Evolutionary conservation across 2,329 filamentous ascomycete genomes (phyloP), one percentile per base, ranked within the genome.

Genomic region (Diaporthe sp.): DNA sequence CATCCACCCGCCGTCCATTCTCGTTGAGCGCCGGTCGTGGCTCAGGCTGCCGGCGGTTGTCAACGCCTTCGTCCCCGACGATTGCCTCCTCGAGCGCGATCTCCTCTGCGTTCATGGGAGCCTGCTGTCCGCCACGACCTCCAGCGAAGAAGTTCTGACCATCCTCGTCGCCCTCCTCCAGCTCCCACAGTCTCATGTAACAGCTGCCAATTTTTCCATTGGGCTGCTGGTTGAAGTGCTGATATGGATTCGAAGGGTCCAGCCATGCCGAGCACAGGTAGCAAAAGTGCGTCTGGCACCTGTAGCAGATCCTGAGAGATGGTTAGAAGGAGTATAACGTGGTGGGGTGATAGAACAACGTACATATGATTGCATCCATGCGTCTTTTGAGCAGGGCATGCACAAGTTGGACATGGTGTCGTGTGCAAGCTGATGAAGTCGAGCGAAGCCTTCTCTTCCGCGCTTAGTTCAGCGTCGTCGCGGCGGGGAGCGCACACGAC

Each of bases 321-420:
- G 28, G 38, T 75, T 8, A 74, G 71, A n/a, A 71, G 33, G 47
- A 17, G 58, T 35, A 25, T 17, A 8, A 4, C 3, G 15, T 25
- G 9, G 17, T 3, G 42, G 28, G 4, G 10, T 28, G 25, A 1
- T 40, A 15, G 4, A 15, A 25, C 64, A 19, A 60, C 74, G 17
- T 72, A 68, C 95, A 98, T 98, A 84, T 98, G 96, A 83, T 98
- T 98, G 87, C 97, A 99, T 52, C 97, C 97, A 80, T 94, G 92
- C 1, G 93, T 95, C 87, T 99, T 99, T 82, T 98, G 95, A 30
- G 93, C 93, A 0, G 95, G 95, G 1, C 93, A 92, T 40, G 88
- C 91, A 84, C 97, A 99, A 5, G 95, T 96, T 15, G 97, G 96
- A 81, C 97, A 99, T 1, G 94, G 92, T 15, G 95, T 95, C 0